Evolutionary conservation across 495 filamentous ascomycete species (phyloP).

Genomic region (Opeltia flavorubescens): DNA sequence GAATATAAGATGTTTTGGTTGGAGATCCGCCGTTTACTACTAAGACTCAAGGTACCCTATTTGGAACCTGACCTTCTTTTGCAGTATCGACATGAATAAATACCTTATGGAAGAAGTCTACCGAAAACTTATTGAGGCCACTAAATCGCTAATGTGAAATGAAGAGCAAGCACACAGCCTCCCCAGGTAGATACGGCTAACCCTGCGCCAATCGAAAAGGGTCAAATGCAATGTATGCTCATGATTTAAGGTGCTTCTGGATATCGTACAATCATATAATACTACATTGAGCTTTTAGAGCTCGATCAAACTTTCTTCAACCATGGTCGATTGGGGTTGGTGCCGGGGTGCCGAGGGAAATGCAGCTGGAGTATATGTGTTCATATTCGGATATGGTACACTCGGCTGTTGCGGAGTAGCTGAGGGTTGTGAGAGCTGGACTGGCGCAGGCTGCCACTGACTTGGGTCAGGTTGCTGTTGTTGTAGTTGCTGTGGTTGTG

Average conservation of each 20-base stretch:
- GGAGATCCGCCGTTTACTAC: too few relatives aligned
- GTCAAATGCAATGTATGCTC: background rate
- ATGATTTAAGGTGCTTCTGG: background rate
- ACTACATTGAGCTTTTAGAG: constrained; percentile 19
- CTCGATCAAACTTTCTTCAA: constrained; percentile 91
- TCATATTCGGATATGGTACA: constrained; percentile 12
- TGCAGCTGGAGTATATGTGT: constrained; percentile 48
- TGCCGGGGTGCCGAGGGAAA: constrained; percentile 54
- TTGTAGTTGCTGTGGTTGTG: constrained; percentile 19
- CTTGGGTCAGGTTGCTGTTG: constrained; percentile 11
- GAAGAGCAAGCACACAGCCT: too few relatives aligned
- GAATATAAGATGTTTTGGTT: too few relatives aligned
- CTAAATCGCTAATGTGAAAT: too few relatives aligned
- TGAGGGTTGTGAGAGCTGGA: background rate
- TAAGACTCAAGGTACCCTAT: too few relatives aligned
- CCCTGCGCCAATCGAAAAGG: too few relatives aligned
- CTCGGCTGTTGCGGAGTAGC: constrained; percentile 21
- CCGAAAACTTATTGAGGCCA: too few relatives aligned
- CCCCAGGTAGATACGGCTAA: too few relatives aligned
- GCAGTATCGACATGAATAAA: too few relatives aligned
- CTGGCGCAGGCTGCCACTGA: constrained; percentile 13
- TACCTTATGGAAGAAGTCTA: too few relatives aligned
- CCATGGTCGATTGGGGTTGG: constrained; percentile 37
- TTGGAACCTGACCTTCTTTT: too few relatives aligned
- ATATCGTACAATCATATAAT: constrained; percentile 1